Conservation (phyloP, 2,329 filamentous ascomycete genomes). For the Scedosporium aurantiacum region DNA sequence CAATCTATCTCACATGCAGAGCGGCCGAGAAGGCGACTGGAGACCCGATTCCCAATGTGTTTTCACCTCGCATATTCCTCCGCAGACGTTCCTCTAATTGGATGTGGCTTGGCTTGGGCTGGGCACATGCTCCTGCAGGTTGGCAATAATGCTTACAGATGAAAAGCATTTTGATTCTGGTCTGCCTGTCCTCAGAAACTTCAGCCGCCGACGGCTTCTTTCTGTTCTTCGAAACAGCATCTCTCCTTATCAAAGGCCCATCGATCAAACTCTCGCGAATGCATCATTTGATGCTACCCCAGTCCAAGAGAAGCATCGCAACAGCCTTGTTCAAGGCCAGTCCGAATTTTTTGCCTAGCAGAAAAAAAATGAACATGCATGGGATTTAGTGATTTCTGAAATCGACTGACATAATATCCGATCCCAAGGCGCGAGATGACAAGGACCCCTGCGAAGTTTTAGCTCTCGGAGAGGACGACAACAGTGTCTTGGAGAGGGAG, state of each 20-base stretch:
- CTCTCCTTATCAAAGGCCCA: background rate
- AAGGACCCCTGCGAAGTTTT: no score
- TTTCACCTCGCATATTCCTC: background rate
- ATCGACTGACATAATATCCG: no score
- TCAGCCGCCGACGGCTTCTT: background rate
- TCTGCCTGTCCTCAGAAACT: background rate
- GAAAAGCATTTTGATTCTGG: background rate
- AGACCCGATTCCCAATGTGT: background rate
- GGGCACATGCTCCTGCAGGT: background rate
- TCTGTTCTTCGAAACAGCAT: background rate
- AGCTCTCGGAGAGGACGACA: background rate
- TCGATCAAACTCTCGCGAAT: background rate
- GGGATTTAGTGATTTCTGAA: no score
- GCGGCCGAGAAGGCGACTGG: background rate
- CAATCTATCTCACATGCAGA: background rate
- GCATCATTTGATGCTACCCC: background rate
- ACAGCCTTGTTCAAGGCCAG: no score
- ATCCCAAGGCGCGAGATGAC: no score
- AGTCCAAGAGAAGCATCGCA: no score
- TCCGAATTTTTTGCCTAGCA: no score
- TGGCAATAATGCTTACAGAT: background rate
- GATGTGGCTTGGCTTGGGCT: conserved; percentile 1
- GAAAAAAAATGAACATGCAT: no score
- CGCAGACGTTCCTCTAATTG: background rate
- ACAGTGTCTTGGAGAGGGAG: background rate